Evolutionary conservation across 2,329 filamentous ascomycete genomes (phyloP), one percentile per base, ranked within the genome.

Genomic region (Ophiostoma pallidulum): DNA sequence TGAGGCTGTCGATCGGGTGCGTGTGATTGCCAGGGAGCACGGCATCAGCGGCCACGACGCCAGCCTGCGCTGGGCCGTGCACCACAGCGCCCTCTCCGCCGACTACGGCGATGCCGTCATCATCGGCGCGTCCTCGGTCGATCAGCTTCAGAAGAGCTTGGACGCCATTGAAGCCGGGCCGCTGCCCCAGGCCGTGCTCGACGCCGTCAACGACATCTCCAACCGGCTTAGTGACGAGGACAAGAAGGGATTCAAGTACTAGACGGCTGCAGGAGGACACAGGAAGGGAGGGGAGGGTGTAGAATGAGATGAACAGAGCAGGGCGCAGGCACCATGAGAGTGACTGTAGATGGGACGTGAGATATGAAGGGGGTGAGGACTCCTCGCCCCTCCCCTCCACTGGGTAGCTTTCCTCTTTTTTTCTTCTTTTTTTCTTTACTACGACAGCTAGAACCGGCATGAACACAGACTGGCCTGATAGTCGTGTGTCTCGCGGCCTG

Each of bases 11-110:
- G 58, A 61, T 22, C 55, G 51, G 5, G 61, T 59, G 3, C 45
- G 55, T 13, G 50, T 53, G 2, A 57, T 57, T 0, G 61, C 62
- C 1, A 50, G 53, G 8, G 61, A 62, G 51, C 56, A 68, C 49
- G 60, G 59, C 10, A 66, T 70, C 32, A 58, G 45, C 31, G 64
- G 62, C 3, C 66, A 69, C 46, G 66, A 62, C 1, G 66, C 65
- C 1, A 62, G 67, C 2, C 57, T 70, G 10, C 59, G 68, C 6
- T 71, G 68, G 68, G 62, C 60, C 1, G 58, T 60, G 3, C 57
- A 63, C 40, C 66, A 70, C 49, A 60, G 65, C 35, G 45, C 53
- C 9, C 56, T 71, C 1, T 55, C 60, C 13, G 53, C 35, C 1
- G 48, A 55, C 8, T 45, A 62, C 13, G 65, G 63, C 0, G 68